Percentiles rank a stretch among this genome's conserved stretches.
Conservation (phyloP, 495 filamentous ascomycete genomes). For the Xylaria scruposa region DNA sequence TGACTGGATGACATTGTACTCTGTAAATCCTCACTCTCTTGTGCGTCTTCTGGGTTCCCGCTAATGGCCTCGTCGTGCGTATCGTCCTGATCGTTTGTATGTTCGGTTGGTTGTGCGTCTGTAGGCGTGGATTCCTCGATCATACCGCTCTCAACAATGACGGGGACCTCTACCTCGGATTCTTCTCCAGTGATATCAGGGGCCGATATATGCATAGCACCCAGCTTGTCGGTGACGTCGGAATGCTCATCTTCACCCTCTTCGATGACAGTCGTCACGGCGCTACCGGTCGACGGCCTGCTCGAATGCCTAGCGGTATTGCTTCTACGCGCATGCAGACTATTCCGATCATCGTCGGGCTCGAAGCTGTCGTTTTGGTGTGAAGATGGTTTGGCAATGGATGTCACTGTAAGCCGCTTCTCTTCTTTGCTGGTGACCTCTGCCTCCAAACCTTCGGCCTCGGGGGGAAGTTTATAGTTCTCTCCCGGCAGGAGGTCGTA, state of each 20-base stretch:
- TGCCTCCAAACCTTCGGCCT: constrained; percentile 79
- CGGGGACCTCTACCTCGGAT: constrained; percentile 49
- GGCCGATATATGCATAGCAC: constrained; percentile 49
- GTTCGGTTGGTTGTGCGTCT: constrained; percentile 15
- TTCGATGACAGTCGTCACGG: constrained; percentile 73
- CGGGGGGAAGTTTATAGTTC: constrained; percentile 91
- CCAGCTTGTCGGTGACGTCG: constrained; percentile 48
- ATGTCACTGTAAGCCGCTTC: constrained; percentile 45
- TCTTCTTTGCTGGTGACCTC: constrained; percentile 37
- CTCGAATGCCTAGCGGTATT: constrained; percentile 77
- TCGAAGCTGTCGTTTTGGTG: constrained; percentile 40
- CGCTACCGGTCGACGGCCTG: constrained; percentile 75
- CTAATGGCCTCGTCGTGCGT: constrained; percentile 33
- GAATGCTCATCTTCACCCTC: constrained; percentile 67
- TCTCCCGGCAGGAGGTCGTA: constrained; percentile 89
- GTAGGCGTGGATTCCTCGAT: constrained; percentile 29
- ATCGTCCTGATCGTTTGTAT: constrained; percentile 29
- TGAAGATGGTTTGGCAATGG: constrained; percentile 56
- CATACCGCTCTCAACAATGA: constrained; percentile 50
- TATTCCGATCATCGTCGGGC: constrained; percentile 52
- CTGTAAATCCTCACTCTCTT: constrained; percentile 32
- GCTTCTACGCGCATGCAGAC: constrained; percentile 52
- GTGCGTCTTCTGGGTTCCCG: constrained; percentile 34
- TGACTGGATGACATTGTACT: constrained; percentile 26
- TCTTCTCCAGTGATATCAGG: constrained; percentile 48